phyloP scores from a whole-genome alignment of 164 flowering plant genomes.

The Sextonia rubra region DNA sequence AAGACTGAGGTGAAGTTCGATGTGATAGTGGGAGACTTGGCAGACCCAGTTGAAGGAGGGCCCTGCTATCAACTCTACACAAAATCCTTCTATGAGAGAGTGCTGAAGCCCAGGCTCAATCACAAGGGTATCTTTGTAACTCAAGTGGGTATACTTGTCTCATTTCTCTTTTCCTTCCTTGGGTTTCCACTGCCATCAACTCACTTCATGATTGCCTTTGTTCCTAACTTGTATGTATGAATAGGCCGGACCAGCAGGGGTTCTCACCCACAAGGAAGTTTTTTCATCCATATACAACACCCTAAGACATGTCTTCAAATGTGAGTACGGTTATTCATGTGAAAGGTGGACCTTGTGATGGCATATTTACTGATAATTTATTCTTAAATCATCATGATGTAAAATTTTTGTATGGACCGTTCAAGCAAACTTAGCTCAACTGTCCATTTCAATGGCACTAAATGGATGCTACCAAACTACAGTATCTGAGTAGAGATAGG shows the following conservation, averaged over 20 bases:
- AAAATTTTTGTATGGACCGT: too few species aligned
- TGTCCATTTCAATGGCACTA: not conserved
- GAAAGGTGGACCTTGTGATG: too few species aligned
- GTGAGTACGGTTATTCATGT: constrained; percentile 34
- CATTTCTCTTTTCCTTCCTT: not conserved
- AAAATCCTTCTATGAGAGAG: constrained; percentile 58
- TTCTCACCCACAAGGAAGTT: constrained; percentile 84
- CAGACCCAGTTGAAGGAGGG: constrained; percentile 17
- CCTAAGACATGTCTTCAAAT: constrained; percentile 76
- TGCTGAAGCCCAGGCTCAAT: constrained; percentile 83
- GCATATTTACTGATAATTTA: too few species aligned
- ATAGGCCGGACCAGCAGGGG: constrained; percentile 95
- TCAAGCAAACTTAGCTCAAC: not conserved
- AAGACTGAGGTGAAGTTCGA: constrained; percentile 6
- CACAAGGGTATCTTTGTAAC: constrained; percentile 81
- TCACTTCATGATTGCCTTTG: not conserved
- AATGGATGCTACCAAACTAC: not conserved
- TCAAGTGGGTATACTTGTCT: constrained; percentile 42
- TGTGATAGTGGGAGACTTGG: constrained; percentile 17
- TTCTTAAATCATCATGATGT: too few species aligned
- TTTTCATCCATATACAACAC: constrained; percentile 92
- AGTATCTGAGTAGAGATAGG: too few species aligned
- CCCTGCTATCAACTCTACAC: constrained; percentile 14
- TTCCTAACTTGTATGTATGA: not conserved
- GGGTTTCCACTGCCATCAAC: not conserved